phyloP scores from a whole-genome alignment of 495 filamentous ascomycete species.

The Tuber magnatum region DNA sequence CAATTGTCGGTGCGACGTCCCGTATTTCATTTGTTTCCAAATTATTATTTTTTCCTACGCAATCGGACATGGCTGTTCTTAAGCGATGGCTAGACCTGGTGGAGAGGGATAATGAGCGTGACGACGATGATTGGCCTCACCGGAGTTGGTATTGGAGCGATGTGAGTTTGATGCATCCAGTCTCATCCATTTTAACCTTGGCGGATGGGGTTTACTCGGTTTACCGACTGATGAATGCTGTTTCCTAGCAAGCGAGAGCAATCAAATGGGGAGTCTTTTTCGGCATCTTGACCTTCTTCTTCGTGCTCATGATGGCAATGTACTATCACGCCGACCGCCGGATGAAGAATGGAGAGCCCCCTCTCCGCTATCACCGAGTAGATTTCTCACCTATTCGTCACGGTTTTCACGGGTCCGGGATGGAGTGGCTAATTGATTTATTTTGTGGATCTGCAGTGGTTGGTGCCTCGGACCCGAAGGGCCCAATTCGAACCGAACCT shows the following conservation, averaged over 20 bases:
- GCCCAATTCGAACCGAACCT: slow-evolving; percentile 50
- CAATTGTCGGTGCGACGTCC: background rate
- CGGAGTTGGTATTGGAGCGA: slow-evolving; percentile 35
- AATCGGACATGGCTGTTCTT: slow-evolving; percentile 24
- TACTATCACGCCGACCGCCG: slow-evolving; percentile 59
- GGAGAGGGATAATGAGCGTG: slow-evolving; percentile 25
- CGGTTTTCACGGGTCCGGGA: background rate
- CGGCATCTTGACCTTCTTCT: slow-evolving; percentile 48
- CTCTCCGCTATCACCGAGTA: slow-evolving; percentile 64
- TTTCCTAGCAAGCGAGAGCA: slow-evolving; percentile 26
- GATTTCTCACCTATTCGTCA: slow-evolving; percentile 21
- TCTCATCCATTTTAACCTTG: background rate
- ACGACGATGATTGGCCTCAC: slow-evolving; percentile 23
- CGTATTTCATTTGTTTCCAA: background rate
- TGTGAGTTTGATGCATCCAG: slow-evolving; percentile 12
- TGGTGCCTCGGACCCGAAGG: slow-evolving; percentile 52
- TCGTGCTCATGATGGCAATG: slow-evolving; percentile 54
- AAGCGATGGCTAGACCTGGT: slow-evolving; percentile 15
- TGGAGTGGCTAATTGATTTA: background rate
- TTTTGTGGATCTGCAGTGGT: slow-evolving; percentile 49
- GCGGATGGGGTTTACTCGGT: background rate
- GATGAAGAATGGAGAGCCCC: slow-evolving; percentile 53
- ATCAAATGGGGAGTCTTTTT: slow-evolving; percentile 65
- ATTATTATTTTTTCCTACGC: slow-evolving; percentile 14
- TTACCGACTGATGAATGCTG: slow-evolving; percentile 7